Evolutionary conservation across 768 basidiomycete species (phyloP), one percentile per base, ranked within the genome.

Genomic region (Antrodiella citrinella): DNA sequence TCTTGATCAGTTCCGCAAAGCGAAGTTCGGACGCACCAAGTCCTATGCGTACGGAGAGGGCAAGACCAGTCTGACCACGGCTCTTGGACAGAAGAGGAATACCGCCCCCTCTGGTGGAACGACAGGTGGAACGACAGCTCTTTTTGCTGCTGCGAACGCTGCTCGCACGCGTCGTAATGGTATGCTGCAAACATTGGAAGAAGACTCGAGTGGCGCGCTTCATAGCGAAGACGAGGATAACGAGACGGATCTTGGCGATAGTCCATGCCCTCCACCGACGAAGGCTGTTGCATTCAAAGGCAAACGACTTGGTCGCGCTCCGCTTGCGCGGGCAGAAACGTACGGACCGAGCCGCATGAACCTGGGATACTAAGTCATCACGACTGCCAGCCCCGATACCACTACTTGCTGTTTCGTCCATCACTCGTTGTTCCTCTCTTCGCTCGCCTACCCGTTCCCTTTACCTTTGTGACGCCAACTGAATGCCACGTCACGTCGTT

Each of bases 11-110:
- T 92, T 98, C 73, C 86, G 95, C 56, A 88, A 83, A 62, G 77
- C 75, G 54, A 88, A 87, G 62, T 92, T 93, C 63, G 84, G 86
- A 25, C 84, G 93, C 49, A 90, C 91, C 51, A 88, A 89, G 62
- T 93, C 91, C 0, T 96, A 91, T 60, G 84, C 92, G 0, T 95
- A 91, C 58, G 93, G 92, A n/a, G 92, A 96, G 41, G 69, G 73
- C 20, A 67, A 69, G 55, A 67, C 61, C 56, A 78, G 74, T 56
- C 63, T 66, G 23, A 57, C 70, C 35, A 57, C 65, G 22, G 46
- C 59, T n/a, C 60, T 64, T 38, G 59, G 50, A 43, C 74, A 69
- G 54, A 90, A 84, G 63, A 77, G 83, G 60, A 88, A 78, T 59
- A 86, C 80, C 5, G 82, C 76, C 4, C 82, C 86, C 3, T 72